A percentile compares a stretch with the other conserved stretches of the same genome.
phyloP scores from a whole-genome alignment of 1,284 basidiomycete species.

The Amylostereum areolatum region DNA sequence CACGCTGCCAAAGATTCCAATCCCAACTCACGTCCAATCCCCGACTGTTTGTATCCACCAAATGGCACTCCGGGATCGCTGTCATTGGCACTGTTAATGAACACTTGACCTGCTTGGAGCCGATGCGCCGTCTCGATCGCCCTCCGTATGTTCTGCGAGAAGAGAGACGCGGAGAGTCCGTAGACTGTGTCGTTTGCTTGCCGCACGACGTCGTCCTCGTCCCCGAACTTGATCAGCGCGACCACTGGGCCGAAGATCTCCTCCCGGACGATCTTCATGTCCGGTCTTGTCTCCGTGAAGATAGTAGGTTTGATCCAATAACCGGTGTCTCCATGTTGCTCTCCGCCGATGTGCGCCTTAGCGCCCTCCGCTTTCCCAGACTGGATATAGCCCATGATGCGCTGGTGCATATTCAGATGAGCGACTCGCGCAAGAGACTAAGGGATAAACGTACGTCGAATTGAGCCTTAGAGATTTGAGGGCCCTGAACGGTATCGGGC shows the following conservation, averaged over 20 bases:
- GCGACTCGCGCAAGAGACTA: too few relatives aligned
- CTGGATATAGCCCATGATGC: slow-evolving; percentile 86
- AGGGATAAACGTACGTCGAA: slow-evolving; percentile 42
- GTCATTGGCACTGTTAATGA: slow-evolving; percentile 75
- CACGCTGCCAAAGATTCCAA: slow-evolving; percentile 73
- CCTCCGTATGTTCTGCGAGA: slow-evolving; percentile 73
- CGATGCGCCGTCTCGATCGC: slow-evolving; percentile 72
- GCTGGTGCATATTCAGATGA: slow-evolving; percentile 33
- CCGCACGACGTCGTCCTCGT: slow-evolving; percentile 56
- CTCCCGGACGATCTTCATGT: slow-evolving; percentile 84
- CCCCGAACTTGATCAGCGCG: slow-evolving; percentile 66
- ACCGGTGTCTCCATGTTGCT: slow-evolving; percentile 64
- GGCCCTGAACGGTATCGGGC: slow-evolving; percentile 70
- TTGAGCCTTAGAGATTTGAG: too few relatives aligned
- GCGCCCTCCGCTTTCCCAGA: slow-evolving; percentile 81
- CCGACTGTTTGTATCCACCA: slow-evolving; percentile 86
- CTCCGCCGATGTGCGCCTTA: slow-evolving; percentile 73
- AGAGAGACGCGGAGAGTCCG: slow-evolving; percentile 64
- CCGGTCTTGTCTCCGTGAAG: slow-evolving; percentile 70
- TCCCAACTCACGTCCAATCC: slow-evolving; percentile 82
- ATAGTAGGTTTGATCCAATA: slow-evolving; percentile 78
- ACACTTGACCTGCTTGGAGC: slow-evolving; percentile 81
- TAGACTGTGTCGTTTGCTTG: slow-evolving; percentile 84
- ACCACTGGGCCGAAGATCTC: slow-evolving; percentile 53
- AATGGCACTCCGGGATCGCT: slow-evolving; percentile 69